Evolutionary conservation across 331 rosid genomes (phyloP), one percentile per base, ranked within the genome.

Genomic region (Spiraea crenata): DNA sequence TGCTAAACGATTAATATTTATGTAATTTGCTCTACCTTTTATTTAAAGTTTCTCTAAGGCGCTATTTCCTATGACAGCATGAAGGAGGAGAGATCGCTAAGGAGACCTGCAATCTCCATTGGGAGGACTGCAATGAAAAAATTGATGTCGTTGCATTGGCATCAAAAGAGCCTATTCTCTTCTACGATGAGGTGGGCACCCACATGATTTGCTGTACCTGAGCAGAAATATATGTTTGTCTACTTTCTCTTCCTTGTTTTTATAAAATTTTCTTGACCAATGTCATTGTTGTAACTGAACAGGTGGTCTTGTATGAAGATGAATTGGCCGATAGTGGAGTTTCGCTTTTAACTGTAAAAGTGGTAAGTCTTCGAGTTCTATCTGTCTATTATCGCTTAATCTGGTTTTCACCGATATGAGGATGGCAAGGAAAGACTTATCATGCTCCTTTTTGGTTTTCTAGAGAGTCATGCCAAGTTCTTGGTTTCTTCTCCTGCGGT

Each of bases 391-490:
- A 58, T 51, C 57, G 40, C 25, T 46, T 52, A 31, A 61, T 62
- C 57, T 63, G 20, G 67, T 63, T 50, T 63, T n/a, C 54, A 34
- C 44, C 15, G 51, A 7, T 55, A 39, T 62, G 57, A 76, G 69
- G 51, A 55, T 66, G 17, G 64, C 45, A 61, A 49, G 39, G 66
- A 80, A 52, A 34, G 66, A 80, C 85, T 87, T 51, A 77, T 75
- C 57, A 39, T 60, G 31, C 71, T 52, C 14, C 72, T 16, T 76
- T 55, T 84, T 69, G 75, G 70, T 74, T 84, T 76, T 83, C 20
- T 63, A 91, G 99, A 91, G 99, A 84, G 92, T 91, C 79, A 95
- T 95, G 99, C 97, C 96, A 69, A 87, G 85, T 76, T 84, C 89
- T 73, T 95, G 99, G 99, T 95, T 85, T 88, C 99, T 91, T 77